Conservation (phyloP, 2,329 filamentous ascomycete species). For the Juglanconis sp. region DNA sequence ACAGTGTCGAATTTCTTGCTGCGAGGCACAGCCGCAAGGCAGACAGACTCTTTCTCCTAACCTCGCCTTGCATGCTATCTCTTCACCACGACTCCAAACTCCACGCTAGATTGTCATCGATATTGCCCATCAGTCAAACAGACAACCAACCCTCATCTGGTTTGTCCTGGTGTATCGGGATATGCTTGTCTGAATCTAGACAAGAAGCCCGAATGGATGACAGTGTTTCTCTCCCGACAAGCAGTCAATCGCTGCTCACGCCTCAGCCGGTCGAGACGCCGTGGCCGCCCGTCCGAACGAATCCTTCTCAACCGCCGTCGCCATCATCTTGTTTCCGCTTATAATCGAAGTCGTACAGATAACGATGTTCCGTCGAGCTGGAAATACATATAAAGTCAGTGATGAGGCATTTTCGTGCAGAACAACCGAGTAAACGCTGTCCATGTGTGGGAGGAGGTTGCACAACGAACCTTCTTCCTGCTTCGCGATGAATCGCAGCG, state of each 20-base stretch:
- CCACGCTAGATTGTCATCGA: conserved; percentile 1
- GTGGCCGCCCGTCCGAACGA: conserved; percentile 50
- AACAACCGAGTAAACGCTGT: neutral
- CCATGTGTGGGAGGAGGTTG: neutral
- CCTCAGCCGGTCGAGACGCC: conserved; percentile 7
- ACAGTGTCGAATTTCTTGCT: neutral
- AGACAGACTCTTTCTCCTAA: neutral
- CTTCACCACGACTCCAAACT: neutral
- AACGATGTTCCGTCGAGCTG: conserved; percentile 75
- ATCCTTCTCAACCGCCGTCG: conserved; percentile 72
- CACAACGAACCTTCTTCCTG: conserved; percentile 65
- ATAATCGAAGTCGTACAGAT: conserved; percentile 92
- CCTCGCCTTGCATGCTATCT: neutral
- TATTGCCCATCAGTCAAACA: neutral
- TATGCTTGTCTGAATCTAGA: neutral
- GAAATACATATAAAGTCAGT: conserved; percentile 11
- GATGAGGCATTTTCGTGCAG: neutral
- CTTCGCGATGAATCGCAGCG: conserved; percentile 82
- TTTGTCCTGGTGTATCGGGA: neutral
- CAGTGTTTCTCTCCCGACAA: neutral
- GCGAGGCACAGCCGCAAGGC: neutral
- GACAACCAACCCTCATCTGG: neutral
- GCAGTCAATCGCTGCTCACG: neutral
- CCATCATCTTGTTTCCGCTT: conserved; percentile 86
- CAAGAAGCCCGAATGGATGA: neutral